Conservation (phyloP, 139 green algal genomes). For the Coelastrella sp. region DNA sequence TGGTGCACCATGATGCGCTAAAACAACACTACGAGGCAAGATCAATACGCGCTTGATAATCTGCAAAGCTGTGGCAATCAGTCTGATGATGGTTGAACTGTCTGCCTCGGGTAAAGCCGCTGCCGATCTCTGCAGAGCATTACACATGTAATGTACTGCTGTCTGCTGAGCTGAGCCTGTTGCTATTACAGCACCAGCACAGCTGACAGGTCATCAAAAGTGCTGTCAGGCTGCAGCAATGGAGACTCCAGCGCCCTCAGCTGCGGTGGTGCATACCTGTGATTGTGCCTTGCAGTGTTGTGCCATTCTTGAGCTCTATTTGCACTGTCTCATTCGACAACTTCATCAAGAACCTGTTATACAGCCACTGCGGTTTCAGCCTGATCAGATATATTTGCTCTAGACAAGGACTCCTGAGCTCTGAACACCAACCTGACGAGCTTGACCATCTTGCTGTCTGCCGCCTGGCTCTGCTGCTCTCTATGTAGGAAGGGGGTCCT, state of each 20-base stretch:
- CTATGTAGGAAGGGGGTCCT: neutral
- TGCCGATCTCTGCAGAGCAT: neutral
- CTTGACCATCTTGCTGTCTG: slow-evolving; percentile 72
- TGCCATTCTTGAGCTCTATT: slow-evolving; percentile 99
- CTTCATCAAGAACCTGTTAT: slow-evolving; percentile 97
- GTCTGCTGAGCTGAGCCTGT: neutral
- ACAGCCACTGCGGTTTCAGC: neutral
- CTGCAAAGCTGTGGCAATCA: neutral
- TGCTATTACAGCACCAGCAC: neutral
- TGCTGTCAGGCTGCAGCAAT: neutral
- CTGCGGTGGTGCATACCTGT: slow-evolving; percentile 68
- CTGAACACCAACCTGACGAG: slow-evolving; percentile 68
- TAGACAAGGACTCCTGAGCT: no score
- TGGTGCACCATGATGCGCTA: no score
- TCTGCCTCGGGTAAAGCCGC: neutral
- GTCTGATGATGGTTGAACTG: neutral
- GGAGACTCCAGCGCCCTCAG: neutral
- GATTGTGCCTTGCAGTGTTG: slow-evolving; percentile 95
- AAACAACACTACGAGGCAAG: no score
- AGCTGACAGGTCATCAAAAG: no score
- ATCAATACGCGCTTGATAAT: no score
- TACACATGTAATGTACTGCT: no score
- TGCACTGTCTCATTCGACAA: slow-evolving; percentile 97
- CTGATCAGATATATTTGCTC: neutral
- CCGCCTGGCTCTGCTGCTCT: slow-evolving; percentile 5